phyloP scores from a whole-genome alignment of 192 early-diverging fungal species.

The Coemansia sp. region DNA sequence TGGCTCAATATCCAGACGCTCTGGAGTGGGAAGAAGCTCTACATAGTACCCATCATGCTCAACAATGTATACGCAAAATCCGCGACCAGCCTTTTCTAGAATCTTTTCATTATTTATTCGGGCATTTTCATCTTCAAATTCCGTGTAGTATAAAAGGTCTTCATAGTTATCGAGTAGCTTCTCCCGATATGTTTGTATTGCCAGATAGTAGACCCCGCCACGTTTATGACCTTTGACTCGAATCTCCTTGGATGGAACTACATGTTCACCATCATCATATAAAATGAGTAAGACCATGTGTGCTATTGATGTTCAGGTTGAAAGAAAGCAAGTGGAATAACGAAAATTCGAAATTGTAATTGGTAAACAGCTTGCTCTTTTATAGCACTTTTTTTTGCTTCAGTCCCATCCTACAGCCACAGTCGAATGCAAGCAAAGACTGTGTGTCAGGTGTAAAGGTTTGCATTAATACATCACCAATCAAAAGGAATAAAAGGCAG shows the following conservation, averaged over 20 bases:
- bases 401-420: not conserved
- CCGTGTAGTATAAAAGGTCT: not conserved
- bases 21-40: not conserved
- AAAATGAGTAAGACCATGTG: not conserved
- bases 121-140: not conserved
- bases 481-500: not conserved
- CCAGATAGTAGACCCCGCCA: not conserved
- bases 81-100: not conserved
- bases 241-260: not conserved
- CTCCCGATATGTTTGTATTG: slow-evolving; percentile 2
- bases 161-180: not conserved
- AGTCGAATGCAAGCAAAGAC: not conserved
- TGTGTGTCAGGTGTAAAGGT: not conserved
- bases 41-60: not conserved
- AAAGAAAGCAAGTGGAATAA: not conserved
- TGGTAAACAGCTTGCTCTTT: not conserved
- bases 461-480: not conserved
- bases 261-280: not conserved
- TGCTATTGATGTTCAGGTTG: not conserved
- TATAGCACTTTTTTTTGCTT: not conserved
- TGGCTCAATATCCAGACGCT: not conserved
- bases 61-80: not conserved
- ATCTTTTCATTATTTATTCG: not conserved
- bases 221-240: not conserved
- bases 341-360: not conserved